phyloP scores from a whole-genome alignment of 2,329 filamentous ascomycete genomes.

The Aspergillus melleus region DNA sequence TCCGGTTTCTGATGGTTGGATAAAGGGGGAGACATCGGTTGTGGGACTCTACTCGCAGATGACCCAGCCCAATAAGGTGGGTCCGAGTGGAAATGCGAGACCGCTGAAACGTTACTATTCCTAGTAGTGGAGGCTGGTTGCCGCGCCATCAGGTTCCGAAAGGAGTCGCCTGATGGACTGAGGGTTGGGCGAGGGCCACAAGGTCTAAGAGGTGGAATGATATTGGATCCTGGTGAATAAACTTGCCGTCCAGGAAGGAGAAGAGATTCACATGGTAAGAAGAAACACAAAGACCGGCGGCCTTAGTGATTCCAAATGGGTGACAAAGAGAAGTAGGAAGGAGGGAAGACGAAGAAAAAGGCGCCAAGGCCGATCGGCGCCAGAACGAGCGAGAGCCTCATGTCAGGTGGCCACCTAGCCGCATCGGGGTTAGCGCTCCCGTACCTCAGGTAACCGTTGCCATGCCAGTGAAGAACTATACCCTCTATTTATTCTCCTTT shows the following conservation, averaged over 20 bases:
- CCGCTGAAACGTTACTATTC: conserved; percentile 17
- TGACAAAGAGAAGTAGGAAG: neutral
- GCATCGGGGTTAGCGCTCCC: conserved; percentile 32
- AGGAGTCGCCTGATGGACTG: neutral
- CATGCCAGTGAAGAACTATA: conserved; percentile 35
- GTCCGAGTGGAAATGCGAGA: conserved; percentile 33
- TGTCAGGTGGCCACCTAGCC: conserved; percentile 48
- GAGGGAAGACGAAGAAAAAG: conserved; percentile 2
- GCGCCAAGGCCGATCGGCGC: conserved; percentile 35
- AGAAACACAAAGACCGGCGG: neutral
- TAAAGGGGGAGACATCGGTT: conserved; percentile 34
- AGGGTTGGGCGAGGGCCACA: neutral
- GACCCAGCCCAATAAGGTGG: conserved; percentile 32
- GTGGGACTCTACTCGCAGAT: conserved; percentile 27
- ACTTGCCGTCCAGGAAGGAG: neutral
- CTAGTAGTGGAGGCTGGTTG: conserved; percentile 26
- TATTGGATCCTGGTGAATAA: neutral
- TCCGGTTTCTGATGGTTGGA: conserved; percentile 48
- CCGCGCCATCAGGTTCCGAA: conserved; percentile 29
- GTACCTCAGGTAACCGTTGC: conserved; percentile 44
- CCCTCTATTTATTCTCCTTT: conserved; percentile 40
- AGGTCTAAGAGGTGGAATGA: neutral
- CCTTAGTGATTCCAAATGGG: too few relatives aligned
- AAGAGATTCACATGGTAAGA: neutral
- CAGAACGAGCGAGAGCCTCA: conserved; percentile 51